Conservation (phyloP, 2,329 filamentous ascomycete species). For the Arthrinium phaeospermum region DNA sequence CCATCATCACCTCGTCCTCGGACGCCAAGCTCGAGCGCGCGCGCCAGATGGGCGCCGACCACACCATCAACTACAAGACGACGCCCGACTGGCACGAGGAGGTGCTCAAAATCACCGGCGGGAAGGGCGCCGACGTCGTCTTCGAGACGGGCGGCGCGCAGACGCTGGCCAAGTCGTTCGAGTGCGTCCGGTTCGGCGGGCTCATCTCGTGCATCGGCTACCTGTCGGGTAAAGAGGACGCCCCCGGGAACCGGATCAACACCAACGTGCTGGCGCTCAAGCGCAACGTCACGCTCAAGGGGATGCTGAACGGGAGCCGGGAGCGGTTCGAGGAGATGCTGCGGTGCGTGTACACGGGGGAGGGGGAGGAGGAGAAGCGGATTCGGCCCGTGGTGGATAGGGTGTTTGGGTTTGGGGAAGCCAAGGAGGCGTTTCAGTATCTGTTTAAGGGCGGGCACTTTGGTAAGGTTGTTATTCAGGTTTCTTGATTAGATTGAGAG, state of each 20-base stretch:
- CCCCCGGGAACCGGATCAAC: slow-evolving; percentile 49
- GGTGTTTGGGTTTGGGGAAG: slow-evolving; percentile 53
- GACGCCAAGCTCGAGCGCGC: slow-evolving; percentile 56
- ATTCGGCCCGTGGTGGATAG: slow-evolving; percentile 52
- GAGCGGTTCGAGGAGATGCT: slow-evolving; percentile 63
- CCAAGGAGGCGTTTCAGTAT: slow-evolving; percentile 56
- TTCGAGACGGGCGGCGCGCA: slow-evolving; percentile 60
- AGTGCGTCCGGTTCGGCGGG: slow-evolving; percentile 60
- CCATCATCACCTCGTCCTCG: slow-evolving; percentile 43
- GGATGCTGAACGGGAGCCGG: slow-evolving; percentile 63
- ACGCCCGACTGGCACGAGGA: slow-evolving; percentile 56
- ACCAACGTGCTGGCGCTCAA: slow-evolving; percentile 55
- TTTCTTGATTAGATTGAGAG: slow-evolving; percentile 25
- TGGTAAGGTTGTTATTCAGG: slow-evolving; percentile 60
- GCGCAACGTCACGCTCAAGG: slow-evolving; percentile 46
- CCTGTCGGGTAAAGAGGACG: slow-evolving; percentile 51
- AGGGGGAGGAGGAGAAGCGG: slow-evolving; percentile 52
- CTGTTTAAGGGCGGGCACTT: slow-evolving; percentile 60
- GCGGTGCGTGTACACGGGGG: slow-evolving; percentile 33
- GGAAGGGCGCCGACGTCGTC: slow-evolving; percentile 57
- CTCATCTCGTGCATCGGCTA: slow-evolving; percentile 54
- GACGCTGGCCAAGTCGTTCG: slow-evolving; percentile 58
- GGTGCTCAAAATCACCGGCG: slow-evolving; percentile 52
- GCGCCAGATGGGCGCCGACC: slow-evolving; percentile 55
- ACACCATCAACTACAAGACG: slow-evolving; percentile 59